These are phyloP conservation scores for Hordeum vulgare DNA, from an alignment of 176 grass and related monocot genomes.

Conservation along the genomic window DNA sequence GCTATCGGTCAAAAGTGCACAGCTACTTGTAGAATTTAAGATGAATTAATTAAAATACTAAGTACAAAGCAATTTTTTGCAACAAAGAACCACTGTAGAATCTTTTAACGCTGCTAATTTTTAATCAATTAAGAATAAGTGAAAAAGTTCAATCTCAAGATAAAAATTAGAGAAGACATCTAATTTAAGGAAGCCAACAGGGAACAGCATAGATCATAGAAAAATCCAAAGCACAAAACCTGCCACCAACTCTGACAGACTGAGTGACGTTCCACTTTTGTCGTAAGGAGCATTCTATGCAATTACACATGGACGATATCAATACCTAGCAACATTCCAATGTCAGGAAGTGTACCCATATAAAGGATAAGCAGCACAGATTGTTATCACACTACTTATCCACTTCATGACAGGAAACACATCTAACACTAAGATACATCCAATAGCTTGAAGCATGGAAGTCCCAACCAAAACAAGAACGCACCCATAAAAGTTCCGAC, in stretches of 20 bases:
- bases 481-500: neutral
- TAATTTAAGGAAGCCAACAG: neutral
- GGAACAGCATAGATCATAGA: neutral
- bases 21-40: neutral
- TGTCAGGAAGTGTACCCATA: neutral
- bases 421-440: neutral
- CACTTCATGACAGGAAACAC: neutral
- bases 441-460: neutral
- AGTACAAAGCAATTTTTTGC: neutral
- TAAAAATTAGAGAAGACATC: neutral
- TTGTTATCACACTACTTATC: neutral
- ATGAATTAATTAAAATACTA: slow-evolving; percentile 5
- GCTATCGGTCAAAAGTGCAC: neutral
- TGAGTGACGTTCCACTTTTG: neutral
- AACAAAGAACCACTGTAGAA: neutral
- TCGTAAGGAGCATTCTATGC: neutral
- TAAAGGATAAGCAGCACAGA: neutral
- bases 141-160: neutral
- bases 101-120: slow-evolving; percentile 1
- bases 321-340: neutral
- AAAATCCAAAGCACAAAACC: neutral
- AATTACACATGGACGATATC: neutral
- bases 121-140: slow-evolving; percentile 3
- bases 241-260: neutral
- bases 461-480: neutral